Evolutionary conservation across 306 rosid species (phyloP).

Genomic region (Leucaena leucocephala): DNA sequence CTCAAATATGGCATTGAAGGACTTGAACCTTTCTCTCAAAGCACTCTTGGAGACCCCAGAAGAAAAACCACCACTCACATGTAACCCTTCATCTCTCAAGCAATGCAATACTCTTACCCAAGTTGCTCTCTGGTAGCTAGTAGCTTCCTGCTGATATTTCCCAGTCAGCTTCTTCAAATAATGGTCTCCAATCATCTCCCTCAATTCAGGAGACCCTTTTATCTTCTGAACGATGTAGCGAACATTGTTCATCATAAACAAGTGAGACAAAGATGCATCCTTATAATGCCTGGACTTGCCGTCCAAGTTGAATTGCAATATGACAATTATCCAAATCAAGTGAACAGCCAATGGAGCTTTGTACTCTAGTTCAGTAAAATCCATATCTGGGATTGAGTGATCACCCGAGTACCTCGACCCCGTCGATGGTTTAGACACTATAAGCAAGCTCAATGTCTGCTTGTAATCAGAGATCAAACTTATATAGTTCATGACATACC

Average conservation of each 20-base stretch:
- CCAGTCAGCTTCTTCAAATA: constrained; percentile 83
- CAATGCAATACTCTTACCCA: constrained; percentile 91
- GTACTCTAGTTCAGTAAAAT: constrained; percentile 78
- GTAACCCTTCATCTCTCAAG: constrained; percentile 91
- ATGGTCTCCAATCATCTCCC: constrained; percentile 92
- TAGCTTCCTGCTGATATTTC: constrained; percentile 85
- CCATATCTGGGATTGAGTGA: constrained; percentile 86
- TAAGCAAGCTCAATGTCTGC: constrained; percentile 78
- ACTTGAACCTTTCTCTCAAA: constrained; percentile 90
- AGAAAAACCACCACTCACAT: constrained; percentile 84
- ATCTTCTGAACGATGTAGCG: constrained; percentile 96
- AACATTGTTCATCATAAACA: constrained; percentile 96
- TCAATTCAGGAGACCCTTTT: constrained; percentile 81
- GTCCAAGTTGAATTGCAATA: constrained; percentile 86
- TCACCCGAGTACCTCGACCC: constrained; percentile 85
- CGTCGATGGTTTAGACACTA: constrained; percentile 88
- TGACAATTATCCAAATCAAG: constrained; percentile 95
- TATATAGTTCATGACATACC: constrained; percentile 97
- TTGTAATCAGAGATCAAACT: constrained; percentile 89
- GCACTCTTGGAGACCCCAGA: constrained; percentile 93
- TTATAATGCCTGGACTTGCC: constrained; percentile 92
- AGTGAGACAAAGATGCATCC: constrained; percentile 71
- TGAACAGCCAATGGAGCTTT: constrained; percentile 83
- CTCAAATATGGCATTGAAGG: constrained; percentile 94
- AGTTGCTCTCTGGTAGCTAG: constrained; percentile 91